Evolutionary conservation across 345 rosid genomes (phyloP).

Genomic region (Eucalyptus grandis): DNA sequence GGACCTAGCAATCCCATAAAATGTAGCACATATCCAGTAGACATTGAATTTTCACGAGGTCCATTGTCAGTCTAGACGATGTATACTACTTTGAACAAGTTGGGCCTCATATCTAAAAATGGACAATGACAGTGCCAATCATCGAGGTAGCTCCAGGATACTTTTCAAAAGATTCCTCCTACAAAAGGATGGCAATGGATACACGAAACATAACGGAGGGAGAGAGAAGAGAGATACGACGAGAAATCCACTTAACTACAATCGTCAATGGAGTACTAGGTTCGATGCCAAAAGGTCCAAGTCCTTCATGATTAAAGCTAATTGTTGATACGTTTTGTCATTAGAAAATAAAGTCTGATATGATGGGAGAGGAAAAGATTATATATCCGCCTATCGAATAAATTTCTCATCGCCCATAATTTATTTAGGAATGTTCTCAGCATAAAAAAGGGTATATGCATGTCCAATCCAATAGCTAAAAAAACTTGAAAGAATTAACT

Average conservation of each 20-base stretch:
- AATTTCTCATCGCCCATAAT: background rate
- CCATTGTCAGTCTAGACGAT: background rate
- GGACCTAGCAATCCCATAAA: background rate
- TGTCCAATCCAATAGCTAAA: background rate
- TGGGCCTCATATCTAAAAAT: background rate
- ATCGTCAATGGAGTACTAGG: background rate
- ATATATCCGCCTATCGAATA: background rate
- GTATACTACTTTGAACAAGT: background rate
- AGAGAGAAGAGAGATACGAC: background rate
- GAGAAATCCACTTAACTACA: background rate
- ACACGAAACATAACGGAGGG: background rate
- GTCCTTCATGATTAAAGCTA: background rate
- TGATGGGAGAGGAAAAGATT: background rate
- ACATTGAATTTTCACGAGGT: background rate
- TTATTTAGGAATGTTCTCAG: background rate
- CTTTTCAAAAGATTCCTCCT: background rate
- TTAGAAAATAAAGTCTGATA: background rate
- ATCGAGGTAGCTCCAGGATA: background rate
- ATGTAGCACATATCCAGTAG: background rate
- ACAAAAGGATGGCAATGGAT: background rate
- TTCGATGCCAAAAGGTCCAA: background rate
- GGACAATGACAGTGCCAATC: background rate
- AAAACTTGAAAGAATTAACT: background rate
- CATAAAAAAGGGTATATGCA: background rate
- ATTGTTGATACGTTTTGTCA: background rate